phyloP scores from a whole-genome alignment of 139 green algal species.

The Tetraselmis striata region DNA sequence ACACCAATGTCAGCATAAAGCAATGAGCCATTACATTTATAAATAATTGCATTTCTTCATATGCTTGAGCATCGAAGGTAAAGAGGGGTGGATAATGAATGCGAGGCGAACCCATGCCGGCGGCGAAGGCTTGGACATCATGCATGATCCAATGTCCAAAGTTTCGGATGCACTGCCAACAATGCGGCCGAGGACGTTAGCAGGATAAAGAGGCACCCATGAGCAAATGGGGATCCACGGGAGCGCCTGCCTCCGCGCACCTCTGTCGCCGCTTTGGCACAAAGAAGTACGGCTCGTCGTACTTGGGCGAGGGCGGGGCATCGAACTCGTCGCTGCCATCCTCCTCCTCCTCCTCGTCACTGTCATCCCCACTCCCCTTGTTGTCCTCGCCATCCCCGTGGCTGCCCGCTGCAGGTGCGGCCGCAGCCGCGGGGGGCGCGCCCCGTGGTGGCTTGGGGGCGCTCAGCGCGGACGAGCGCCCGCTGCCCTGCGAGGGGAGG shows the following conservation, averaged over 20 bases:
- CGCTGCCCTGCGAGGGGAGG: background rate
- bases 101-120: too few species aligned
- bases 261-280: slow-evolving; percentile 15
- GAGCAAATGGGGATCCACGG: too few species aligned
- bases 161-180: background rate
- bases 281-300: slow-evolving; percentile 80
- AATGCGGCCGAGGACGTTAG: background rate
- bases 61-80: too few species aligned
- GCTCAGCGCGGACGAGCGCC: background rate
- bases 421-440: slow-evolving; percentile 1
- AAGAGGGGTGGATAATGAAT: too few species aligned
- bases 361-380: background rate
- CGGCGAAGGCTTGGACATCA: too few species aligned
- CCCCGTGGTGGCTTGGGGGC: background rate
- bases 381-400: background rate
- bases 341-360: slow-evolving; percentile 9
- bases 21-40: too few species aligned
- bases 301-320: slow-evolving; percentile 85
- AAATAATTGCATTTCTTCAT: too few species aligned
- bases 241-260: too few species aligned
- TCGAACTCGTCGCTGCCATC: slow-evolving; percentile 31
- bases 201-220: background rate
- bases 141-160: background rate
- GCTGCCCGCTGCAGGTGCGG: slow-evolving; percentile 13
- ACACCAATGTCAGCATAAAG: too few species aligned